Conservation (phyloP, 345 rosid genomes). For the Salix arbutifolia region DNA sequence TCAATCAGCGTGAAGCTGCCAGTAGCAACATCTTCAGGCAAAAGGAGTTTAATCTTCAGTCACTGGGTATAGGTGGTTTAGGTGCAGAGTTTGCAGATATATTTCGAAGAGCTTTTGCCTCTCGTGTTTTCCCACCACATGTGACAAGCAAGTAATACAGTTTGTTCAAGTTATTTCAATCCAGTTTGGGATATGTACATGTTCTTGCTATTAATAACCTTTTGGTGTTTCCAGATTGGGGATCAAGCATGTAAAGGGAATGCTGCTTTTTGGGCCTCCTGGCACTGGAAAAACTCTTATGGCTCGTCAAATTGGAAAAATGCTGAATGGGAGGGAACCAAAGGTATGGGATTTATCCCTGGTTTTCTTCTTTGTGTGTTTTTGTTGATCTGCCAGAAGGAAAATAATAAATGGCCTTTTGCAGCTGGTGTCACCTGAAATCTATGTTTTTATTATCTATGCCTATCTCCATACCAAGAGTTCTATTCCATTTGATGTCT, state of each 20-base stretch:
- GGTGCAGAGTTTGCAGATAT: conserved; percentile 97
- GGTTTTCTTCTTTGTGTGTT: not conserved
- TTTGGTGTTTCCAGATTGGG: conserved; percentile 73
- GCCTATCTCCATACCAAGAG: not conserved
- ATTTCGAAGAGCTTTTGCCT: conserved; percentile 98
- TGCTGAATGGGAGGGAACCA: conserved; percentile 97
- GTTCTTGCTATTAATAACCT: conserved; percentile 15
- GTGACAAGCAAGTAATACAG: conserved; percentile 75
- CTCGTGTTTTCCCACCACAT: conserved; percentile 96
- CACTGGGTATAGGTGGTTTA: conserved; percentile 95
- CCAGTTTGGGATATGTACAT: conserved; percentile 2
- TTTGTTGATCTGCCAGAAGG: not conserved
- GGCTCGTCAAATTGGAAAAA: conserved; percentile 99
- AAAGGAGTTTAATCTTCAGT: conserved; percentile 91
- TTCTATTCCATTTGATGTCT: not conserved
- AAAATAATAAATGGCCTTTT: not conserved
- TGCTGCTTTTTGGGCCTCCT: conserved; percentile 97
- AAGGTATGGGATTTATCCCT: conserved; percentile 49
- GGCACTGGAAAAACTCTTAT: conserved; percentile 98
- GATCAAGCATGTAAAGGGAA: conserved; percentile 95
- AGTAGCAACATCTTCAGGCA: conserved; percentile 90
- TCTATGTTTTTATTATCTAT: not conserved
- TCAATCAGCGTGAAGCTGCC: conserved; percentile 97
- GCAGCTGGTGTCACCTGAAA: not conserved
- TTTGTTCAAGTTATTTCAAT: conserved; percentile 14